Percentiles rank a stretch among this genome's conserved stretches.
phyloP scores from a whole-genome alignment of 331 rosid species.

The Ulmus americana region DNA sequence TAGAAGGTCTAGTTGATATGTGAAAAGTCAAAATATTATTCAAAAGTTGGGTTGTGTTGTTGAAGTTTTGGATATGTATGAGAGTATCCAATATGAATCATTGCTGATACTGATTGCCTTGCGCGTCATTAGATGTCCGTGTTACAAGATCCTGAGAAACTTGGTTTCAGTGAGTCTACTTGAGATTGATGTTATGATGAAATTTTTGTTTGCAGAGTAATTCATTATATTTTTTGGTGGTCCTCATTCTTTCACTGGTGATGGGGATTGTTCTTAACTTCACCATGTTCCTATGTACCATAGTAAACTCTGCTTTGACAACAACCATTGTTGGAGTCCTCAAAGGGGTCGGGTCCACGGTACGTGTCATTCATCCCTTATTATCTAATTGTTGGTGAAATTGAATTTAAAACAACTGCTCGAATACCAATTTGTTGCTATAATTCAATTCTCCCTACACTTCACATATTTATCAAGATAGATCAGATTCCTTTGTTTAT shows the following conservation, averaged over 20 bases:
- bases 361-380: conserved; percentile 28
- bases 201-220: conserved; percentile 48
- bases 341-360: conserved; percentile 97
- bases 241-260: conserved; percentile 71
- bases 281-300: conserved; percentile 98
- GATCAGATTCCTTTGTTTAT: conserved; percentile 11
- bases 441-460: not conserved
- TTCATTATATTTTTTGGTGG: conserved; percentile 66
- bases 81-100: not conserved
- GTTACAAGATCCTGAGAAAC: not conserved
- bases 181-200: not conserved
- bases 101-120: not conserved
- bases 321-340: conserved; percentile 96
- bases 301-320: conserved; percentile 87
- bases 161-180: not conserved
- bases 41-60: not conserved
- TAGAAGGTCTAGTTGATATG: not conserved
- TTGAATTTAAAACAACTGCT: conserved; percentile 10
- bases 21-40: not conserved
- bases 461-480: not conserved
- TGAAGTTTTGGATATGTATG: not conserved
- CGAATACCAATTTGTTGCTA: not conserved
- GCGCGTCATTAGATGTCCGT: too few species aligned
- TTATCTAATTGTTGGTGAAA: conserved; percentile 7
- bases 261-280: conserved; percentile 90